Percentiles rank a stretch among this genome's conserved stretches.
These are phyloP conservation scores for Rhododendron ovatum DNA, from an alignment of 148 eudicot species.

Conservation along the genomic window DNA sequence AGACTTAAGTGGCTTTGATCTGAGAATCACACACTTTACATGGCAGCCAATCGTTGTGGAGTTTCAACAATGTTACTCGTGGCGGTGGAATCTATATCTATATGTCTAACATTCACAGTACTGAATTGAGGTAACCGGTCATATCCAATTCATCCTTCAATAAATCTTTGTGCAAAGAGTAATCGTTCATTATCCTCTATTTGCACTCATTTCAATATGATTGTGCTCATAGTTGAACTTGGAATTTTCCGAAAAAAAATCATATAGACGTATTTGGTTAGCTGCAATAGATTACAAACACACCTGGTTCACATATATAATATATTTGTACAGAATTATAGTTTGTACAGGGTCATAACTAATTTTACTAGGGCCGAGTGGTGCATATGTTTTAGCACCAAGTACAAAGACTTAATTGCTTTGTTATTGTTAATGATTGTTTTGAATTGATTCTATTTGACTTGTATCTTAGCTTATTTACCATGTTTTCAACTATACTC, in stretches of 20 bases:
- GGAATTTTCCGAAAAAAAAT: not conserved
- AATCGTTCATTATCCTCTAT: not conserved
- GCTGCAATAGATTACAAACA: not conserved
- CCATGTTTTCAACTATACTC: not conserved
- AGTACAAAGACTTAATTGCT: not conserved
- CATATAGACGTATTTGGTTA: not conserved
- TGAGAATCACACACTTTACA: not conserved
- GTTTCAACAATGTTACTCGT: not conserved
- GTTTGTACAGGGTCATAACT: not conserved
- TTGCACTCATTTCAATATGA: not conserved
- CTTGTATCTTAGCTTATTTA: not conserved
- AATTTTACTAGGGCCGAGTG: not conserved
- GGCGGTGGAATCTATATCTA: too few species aligned
- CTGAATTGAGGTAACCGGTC: not conserved
- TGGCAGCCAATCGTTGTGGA: not conserved
- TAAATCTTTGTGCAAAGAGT: not conserved
- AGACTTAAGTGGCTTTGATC: not conserved
- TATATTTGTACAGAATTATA: too few species aligned
- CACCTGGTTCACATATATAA: not conserved
- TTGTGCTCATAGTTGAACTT: not conserved
- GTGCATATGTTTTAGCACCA: not conserved
- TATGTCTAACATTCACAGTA: not conserved
- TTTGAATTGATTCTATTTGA: not conserved
- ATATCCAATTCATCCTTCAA: not conserved
- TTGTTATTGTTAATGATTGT: not conserved